A percentile compares a stretch with the other conserved stretches of the same genome.
Evolutionary conservation across 306 rosid species (phyloP).

Genomic region (Rubus idaeus): DNA sequence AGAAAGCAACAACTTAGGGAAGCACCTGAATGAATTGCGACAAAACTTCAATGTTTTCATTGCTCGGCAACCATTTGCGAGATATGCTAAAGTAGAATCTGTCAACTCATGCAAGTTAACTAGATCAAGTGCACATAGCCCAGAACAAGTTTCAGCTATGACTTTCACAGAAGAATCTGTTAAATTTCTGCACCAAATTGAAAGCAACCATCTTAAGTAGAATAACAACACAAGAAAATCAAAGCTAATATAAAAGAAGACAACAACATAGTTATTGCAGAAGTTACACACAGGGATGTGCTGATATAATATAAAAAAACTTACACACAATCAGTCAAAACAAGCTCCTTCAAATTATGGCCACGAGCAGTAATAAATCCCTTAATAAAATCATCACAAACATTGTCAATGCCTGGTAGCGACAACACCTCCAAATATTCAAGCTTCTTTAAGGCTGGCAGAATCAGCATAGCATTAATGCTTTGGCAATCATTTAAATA

Average conservation of each 20-base stretch:
- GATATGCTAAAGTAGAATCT: conserved; percentile 57
- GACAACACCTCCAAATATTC: conserved; percentile 67
- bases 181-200: conserved; percentile 58
- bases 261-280: not conserved
- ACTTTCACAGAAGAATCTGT: conserved; percentile 64
- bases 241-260: conserved; percentile 8
- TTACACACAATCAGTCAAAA: conserved; percentile 70
- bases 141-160: conserved; percentile 62
- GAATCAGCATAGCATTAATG: conserved; percentile 41
- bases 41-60: conserved; percentile 59
- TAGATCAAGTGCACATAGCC: conserved; percentile 57
- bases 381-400: conserved; percentile 52
- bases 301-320: conserved; percentile 24
- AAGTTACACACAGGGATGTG: not conserved
- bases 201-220: conserved; percentile 21
- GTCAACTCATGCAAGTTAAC: conserved; percentile 53
- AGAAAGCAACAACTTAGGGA: conserved; percentile 12
- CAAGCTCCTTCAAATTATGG: conserved; percentile 70
- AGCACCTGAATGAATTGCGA: conserved; percentile 71
- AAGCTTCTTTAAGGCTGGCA: conserved; percentile 54
- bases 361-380: conserved; percentile 45
- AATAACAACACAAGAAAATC: conserved; percentile 14
- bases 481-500: conserved; percentile 68
- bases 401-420: conserved; percentile 57
- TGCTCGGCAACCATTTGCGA: conserved; percentile 56